Conservation (phyloP, 805 yeast species). For the Candida germanica region DNA sequence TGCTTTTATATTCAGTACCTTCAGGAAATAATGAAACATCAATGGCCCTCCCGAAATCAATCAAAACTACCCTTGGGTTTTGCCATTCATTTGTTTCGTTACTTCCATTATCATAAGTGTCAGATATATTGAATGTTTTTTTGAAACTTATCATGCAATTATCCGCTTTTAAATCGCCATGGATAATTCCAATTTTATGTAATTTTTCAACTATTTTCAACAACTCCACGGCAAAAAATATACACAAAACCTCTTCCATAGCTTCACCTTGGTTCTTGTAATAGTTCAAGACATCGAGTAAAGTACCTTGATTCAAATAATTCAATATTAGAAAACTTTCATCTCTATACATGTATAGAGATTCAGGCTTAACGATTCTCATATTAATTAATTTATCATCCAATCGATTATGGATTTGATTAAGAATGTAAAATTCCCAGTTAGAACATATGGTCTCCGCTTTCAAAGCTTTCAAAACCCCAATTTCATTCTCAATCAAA, state of each 20-base stretch:
- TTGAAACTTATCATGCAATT: conserved; percentile 73
- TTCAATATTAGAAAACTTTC: conserved; percentile 68
- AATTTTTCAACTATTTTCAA: conserved; percentile 55
- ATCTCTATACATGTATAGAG: conserved; percentile 56
- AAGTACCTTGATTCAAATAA: conserved; percentile 66
- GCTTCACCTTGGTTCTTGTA: conserved; percentile 25
- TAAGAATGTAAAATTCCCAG: conserved; percentile 81
- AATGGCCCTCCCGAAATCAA: conserved; percentile 80
- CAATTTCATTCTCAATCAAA: conserved; percentile 58
- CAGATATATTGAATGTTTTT: conserved; percentile 5
- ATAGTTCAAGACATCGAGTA: conserved; percentile 62
- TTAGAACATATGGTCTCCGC: conserved; percentile 64
- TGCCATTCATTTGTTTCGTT: conserved; percentile 45
- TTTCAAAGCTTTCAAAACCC: conserved; percentile 63
- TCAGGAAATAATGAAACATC: conserved; percentile 57
- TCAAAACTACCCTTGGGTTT: conserved; percentile 54
- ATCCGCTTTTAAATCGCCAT: conserved; percentile 84
- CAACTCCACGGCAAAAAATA: conserved; percentile 64
- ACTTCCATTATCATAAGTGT: conserved; percentile 6
- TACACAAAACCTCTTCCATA: conserved; percentile 60
- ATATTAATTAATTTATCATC: conserved; percentile 2
- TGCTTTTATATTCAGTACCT: conserved; percentile 51
- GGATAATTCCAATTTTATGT: conserved; percentile 68
- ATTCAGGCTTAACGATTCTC: conserved; percentile 49
- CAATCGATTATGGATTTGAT: conserved; percentile 48